Percentiles rank a stretch among this genome's conserved stretches.
Evolutionary conservation across 2,329 filamentous ascomycete genomes (phyloP).

Genomic region (Exophiala xenobiotica): DNA sequence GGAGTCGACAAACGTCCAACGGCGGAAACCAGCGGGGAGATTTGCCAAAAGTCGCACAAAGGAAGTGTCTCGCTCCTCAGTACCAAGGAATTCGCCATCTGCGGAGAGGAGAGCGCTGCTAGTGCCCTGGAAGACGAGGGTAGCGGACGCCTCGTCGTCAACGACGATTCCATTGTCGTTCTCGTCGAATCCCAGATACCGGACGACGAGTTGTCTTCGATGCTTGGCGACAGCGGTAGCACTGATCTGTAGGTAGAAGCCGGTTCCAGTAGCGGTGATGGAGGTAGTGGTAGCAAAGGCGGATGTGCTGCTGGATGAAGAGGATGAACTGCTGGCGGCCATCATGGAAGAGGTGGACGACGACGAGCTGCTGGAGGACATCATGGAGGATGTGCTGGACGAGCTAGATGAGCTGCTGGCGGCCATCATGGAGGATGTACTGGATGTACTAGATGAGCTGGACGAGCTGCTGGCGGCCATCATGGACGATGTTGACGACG

Average conservation of each 20-base stretch:
- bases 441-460: not conserved
- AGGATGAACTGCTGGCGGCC: too few relatives aligned
- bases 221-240: not conserved
- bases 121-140: slow-evolving; percentile 4
- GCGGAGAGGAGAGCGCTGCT: slow-evolving; percentile 4
- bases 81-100: slow-evolving; percentile 4
- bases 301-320: not conserved
- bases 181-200: slow-evolving; percentile 3
- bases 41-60: not conserved
- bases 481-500: not conserved
- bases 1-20: not conserved
- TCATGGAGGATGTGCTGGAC: not conserved
- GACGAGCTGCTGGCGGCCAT: not conserved
- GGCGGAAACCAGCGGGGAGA: not conserved
- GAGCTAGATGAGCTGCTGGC: not conserved
- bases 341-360: not conserved
- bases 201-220: not conserved
- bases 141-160: not conserved
- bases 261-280: not conserved
- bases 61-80: not conserved
- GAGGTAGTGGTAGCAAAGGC: not conserved
- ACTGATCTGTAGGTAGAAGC: slow-evolving; percentile 3
- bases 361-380: slow-evolving; percentile 1
- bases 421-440: not conserved
- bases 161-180: slow-evolving; percentile 4